A percentile compares a stretch with the other conserved stretches of the same genome.
These are phyloP conservation scores for Saturnispora dispora DNA, from an alignment of 805 yeast genomes.

Conservation along the genomic window DNA sequence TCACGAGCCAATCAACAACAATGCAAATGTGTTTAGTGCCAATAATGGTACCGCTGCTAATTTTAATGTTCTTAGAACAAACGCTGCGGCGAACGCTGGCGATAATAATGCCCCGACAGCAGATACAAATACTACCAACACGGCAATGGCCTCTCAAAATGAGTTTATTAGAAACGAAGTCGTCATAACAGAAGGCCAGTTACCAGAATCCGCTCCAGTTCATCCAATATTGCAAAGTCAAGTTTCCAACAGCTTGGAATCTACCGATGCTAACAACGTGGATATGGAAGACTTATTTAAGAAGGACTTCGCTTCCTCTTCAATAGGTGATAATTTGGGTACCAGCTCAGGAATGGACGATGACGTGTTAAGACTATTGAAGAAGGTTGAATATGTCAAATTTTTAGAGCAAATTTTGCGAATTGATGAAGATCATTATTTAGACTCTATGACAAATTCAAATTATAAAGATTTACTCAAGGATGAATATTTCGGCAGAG, in stretches of 20 bases:
- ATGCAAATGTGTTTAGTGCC: background rate
- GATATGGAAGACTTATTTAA: conserved; percentile 23
- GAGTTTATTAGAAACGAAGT: background rate
- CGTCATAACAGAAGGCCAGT: background rate
- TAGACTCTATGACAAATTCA: conserved; percentile 9
- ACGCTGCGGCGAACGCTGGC: background rate
- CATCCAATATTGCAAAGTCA: background rate
- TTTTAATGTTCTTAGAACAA: background rate
- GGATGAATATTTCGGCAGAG: conserved; percentile 21
- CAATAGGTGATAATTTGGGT: background rate
- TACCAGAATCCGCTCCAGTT: background rate
- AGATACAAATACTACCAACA: background rate
- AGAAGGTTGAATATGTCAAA: conserved; percentile 22
- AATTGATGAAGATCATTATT: conserved; percentile 12
- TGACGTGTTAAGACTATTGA: conserved; percentile 20
- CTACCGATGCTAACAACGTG: conserved; percentile 21
- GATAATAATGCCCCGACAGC: background rate
- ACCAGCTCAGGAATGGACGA: conserved; percentile 12
- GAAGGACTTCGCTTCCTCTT: conserved; percentile 7
- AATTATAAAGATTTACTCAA: conserved; percentile 20
- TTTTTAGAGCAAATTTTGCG: conserved; percentile 23
- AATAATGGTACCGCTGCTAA: background rate
- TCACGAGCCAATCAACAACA: background rate
- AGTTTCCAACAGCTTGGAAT: background rate
- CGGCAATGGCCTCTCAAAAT: background rate